Evolutionary conservation across 345 rosid species (phyloP), one percentile per base, ranked within the genome.

Genomic region (Rubroshorea leprosula): DNA sequence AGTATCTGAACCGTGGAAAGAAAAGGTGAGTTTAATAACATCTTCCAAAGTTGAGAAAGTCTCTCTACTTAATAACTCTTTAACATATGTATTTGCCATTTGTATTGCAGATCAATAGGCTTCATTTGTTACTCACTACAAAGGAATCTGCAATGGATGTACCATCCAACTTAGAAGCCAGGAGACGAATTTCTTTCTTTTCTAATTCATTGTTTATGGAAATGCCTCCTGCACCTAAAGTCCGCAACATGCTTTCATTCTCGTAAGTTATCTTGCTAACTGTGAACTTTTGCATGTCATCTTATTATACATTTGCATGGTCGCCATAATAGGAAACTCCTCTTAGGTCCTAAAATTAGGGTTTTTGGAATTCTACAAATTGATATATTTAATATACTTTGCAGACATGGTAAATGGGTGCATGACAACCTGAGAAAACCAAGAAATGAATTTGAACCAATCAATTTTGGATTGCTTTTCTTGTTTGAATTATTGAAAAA

Each of bases 121-220:
- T 89, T 64, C 66, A 61, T 70, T 82, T 87, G 23, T 80, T 94
- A 79, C 92, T 94, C 61, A 90, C 93, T 55, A 87, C 97, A 9
- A 94, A 94, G 82, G 99, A 94, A 72, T 94, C 99, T 43, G 97
- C 97, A 17, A 94, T 90, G 99, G 99, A 94, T 77, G 99, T 94
- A 17, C 99, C 99, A 47, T 83, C 99, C 54, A 94, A 94, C 79
- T 66, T 94, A 57, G 99, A 94, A 78, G 99, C 99, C 49, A 75
- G 96, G 78, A 87, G 99, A 71, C 83, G 97, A 29, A 90, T 94
- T 20, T 87, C 99, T 69, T 94, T 85, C 82, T 94, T 94, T 76
- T 90, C 99, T 48, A 94, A 94, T 80, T 94, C 97, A 5, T 77
- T 94, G 75, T 94, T 90, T 70, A 94, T 94, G 99, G 93, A 80